Base-by-base conservation (phyloP, 2,329 filamentous ascomycete species). In the Aspergillus felis region DNA sequence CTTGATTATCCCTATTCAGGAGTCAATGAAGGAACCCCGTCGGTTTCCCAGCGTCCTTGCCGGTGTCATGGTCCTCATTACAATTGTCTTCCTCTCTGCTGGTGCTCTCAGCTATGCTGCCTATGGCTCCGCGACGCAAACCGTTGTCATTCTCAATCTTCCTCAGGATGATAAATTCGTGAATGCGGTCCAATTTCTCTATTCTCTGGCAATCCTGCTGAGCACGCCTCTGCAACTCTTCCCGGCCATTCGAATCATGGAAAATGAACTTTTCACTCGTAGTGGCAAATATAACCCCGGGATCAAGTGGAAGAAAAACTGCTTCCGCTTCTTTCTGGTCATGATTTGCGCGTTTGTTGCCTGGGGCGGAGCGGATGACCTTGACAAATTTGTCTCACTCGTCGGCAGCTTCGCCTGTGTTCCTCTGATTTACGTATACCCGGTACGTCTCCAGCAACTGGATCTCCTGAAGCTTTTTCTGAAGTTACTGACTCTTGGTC, bases 281-380 rank as follows among this genome's bases (percentile, higher is more conserved):
- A 96, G 92, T 61, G 92, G 94, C 66, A 99, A 99, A 77, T 96
- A 97, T 78, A 97, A 97, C 71, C 92, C 92, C 0, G 94, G 91
- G 71, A 96, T 99, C 81, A 99, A 99, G 80, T 99, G 94, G 94
- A 90, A 97, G 82, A 99, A 99, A 86, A 99, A 99, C 67, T 80
- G 89, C 35, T 99, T 96, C 80, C 88, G 94, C 55, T 99, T 97
- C 81, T 87, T 93, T 70, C 86, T 97, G 61, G 94, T 97, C 52
- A 84, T 90, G 68, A 76, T 94, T 25, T 97, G 94, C 69, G 90
- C 92, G 0, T 76, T 87, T 57, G 89, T 99, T 63, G 93, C 93
- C 1, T 99, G 92, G 91, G 87, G 88, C 48, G 94, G 94, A 60
- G 93, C 94, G 3, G 90, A 91, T 64, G 88, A 97, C 75, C 79